phyloP scores from a whole-genome alignment of 495 filamentous ascomycete genomes.

The Glutinoglossum americanum region DNA sequence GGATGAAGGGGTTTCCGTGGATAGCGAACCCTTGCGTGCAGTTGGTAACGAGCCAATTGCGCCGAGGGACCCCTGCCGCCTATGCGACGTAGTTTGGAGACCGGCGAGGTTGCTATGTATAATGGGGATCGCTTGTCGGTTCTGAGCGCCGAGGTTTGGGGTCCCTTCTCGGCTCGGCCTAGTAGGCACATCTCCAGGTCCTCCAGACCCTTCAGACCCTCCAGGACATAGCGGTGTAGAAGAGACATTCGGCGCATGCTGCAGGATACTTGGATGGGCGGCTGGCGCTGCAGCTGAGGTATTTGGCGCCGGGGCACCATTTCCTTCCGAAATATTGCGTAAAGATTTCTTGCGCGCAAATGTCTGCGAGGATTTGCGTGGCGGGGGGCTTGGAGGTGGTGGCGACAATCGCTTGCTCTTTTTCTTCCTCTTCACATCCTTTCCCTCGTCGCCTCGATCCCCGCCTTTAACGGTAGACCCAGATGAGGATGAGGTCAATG shows the following conservation, averaged over 20 bases:
- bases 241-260: slow-evolving; percentile 15
- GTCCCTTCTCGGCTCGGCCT: slow-evolving; percentile 70
- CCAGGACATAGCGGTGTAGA: not conserved
- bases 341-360: slow-evolving; percentile 10
- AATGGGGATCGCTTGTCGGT: slow-evolving; percentile 30
- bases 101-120: slow-evolving; percentile 54
- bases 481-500: slow-evolving; percentile 18
- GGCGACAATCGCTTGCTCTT: slow-evolving; percentile 24
- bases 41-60: not conserved
- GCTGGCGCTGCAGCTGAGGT: not conserved
- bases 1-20: slow-evolving; percentile 4
- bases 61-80: slow-evolving; percentile 3
- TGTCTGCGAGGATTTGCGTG: slow-evolving; percentile 40
- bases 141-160: slow-evolving; percentile 36
- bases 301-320: not conserved
- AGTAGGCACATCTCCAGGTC: slow-evolving; percentile 8
- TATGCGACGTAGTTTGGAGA: slow-evolving; percentile 5
- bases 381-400: slow-evolving; percentile 36
- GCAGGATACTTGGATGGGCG: slow-evolving; percentile 9
- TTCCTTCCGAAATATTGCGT: not conserved
- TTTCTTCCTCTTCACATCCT: slow-evolving; percentile 23
- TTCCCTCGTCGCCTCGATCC: slow-evolving; percentile 17
- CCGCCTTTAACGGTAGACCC: slow-evolving; percentile 17
- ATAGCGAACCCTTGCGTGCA: not conserved
- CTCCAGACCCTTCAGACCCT: not conserved